These are phyloP conservation scores for Mortierella sp. DNA, from an alignment of 371 early-diverging fungal genomes.

Conservation along the genomic window DNA sequence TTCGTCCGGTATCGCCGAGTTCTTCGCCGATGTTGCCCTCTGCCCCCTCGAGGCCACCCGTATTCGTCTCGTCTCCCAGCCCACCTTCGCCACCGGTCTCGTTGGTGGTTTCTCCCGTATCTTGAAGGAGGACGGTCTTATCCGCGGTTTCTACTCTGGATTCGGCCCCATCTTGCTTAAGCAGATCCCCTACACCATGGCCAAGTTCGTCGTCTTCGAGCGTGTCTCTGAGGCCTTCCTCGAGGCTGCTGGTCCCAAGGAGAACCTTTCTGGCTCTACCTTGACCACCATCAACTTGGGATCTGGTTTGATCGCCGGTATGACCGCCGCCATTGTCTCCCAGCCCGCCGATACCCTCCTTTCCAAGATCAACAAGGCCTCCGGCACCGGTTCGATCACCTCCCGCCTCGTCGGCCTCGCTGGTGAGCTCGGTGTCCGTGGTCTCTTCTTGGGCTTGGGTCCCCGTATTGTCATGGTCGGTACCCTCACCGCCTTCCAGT, in stretches of 20 bases:
- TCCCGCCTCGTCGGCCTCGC: conserved; percentile 69
- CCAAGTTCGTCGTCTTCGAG: conserved; percentile 95
- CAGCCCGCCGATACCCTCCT: conserved; percentile 98
- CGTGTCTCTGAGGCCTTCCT: conserved; percentile 73
- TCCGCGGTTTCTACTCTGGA: conserved; percentile 83
- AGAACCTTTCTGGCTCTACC: conserved; percentile 67
- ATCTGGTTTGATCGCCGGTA: conserved; percentile 95
- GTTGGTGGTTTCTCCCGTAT: conserved; percentile 72
- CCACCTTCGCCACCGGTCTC: conserved; percentile 77
- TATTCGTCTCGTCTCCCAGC: conserved; percentile 84
- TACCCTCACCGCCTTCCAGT: conserved; percentile 80
- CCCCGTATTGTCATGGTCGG: conserved; percentile 86
- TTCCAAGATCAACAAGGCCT: conserved; percentile 88
- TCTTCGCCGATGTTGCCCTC: conserved; percentile 93
- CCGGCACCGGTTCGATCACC: conserved; percentile 70
- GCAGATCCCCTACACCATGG: conserved; percentile 94
- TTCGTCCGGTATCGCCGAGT: conserved; percentile 90
- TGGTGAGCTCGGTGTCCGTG: conserved; percentile 74
- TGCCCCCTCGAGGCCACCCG: conserved; percentile 87
- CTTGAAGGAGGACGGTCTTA: conserved; percentile 77
- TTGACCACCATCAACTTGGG: conserved; percentile 87
- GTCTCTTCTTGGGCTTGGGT: conserved; percentile 78
- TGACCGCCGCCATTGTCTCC: conserved; percentile 94
- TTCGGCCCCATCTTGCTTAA: conserved; percentile 84
- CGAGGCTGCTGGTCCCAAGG: conserved; percentile 67